Evolutionary conservation across 371 early-diverging fungal species (phyloP).

Genomic region (Zychaea mexicana): DNA sequence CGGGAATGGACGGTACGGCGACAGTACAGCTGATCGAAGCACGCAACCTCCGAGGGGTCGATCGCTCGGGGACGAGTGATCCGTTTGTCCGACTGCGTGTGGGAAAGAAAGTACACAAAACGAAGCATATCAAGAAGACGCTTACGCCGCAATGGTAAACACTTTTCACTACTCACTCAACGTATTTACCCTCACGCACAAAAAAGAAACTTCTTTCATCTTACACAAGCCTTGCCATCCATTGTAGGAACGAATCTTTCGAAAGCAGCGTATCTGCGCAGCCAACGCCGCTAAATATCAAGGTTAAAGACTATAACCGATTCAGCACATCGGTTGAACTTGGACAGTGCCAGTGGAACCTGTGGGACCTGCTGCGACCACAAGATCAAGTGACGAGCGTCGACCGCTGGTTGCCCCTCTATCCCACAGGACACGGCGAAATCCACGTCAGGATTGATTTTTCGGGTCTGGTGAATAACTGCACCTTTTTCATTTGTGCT

Average conservation of each 20-base stretch:
- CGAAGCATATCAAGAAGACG: constrained; percentile 77
- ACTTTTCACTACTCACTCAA: no score
- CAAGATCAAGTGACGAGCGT: constrained; percentile 25
- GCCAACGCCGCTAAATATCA: constrained; percentile 53
- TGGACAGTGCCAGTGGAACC: constrained; percentile 57
- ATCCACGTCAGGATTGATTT: constrained; percentile 35
- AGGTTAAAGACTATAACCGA: constrained; percentile 70
- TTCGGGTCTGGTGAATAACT: no score
- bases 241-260: constrained; percentile 48
- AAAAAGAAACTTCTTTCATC: no score
- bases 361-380: constrained; percentile 57
- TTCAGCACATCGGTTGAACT: constrained; percentile 66
- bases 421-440: constrained; percentile 47
- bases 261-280: constrained; percentile 29
- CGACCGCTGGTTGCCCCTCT: constrained; percentile 42
- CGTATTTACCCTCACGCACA: no score
- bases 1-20: constrained; percentile 44
- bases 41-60: constrained; percentile 62
- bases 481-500: no score
- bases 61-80: constrained; percentile 57
- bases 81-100: constrained; percentile 59
- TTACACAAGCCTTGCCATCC: no score
- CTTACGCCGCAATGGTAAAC: constrained; percentile 70
- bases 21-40: constrained; percentile 58
- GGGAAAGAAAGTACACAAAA: constrained; percentile 69